Percentiles rank a stretch among this genome's conserved stretches.
Evolutionary conservation across 2,329 filamentous ascomycete genomes (phyloP).

Genomic region (Monosporascus sp.): DNA sequence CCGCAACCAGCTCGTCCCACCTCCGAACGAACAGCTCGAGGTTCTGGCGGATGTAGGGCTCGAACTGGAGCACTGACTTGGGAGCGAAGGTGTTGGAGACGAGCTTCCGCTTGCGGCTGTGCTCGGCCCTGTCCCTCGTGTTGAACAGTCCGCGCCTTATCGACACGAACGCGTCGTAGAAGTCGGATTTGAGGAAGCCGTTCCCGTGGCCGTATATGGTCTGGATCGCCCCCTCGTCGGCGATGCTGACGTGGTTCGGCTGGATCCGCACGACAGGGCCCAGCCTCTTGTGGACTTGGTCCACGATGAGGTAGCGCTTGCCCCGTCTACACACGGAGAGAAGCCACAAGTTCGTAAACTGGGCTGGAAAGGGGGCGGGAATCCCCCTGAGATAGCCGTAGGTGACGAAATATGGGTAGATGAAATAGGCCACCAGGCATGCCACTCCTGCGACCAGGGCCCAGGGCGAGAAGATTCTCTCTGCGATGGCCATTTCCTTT

Average conservation of each 20-base stretch:
- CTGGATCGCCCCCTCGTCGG: slow-evolving; percentile 71
- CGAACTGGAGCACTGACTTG: slow-evolving; percentile 77
- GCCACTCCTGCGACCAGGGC: slow-evolving; percentile 39
- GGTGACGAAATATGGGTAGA: slow-evolving; percentile 56
- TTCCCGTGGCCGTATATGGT: slow-evolving; percentile 76
- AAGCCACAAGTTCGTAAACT: slow-evolving; percentile 78
- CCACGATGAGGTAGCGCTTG: slow-evolving; percentile 57
- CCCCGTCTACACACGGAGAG: slow-evolving; percentile 61
- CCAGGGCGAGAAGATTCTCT: slow-evolving; percentile 41
- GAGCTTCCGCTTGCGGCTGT: slow-evolving; percentile 84
- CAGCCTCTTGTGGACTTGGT: slow-evolving; percentile 67
- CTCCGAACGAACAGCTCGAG: slow-evolving; percentile 67
- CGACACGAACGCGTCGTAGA: slow-evolving; percentile 88
- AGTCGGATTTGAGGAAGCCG: slow-evolving; percentile 72
- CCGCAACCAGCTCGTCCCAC: slow-evolving; percentile 58
- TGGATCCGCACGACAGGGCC: slow-evolving; percentile 79
- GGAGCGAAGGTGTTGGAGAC: slow-evolving; percentile 81
- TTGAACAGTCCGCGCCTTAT: slow-evolving; percentile 86
- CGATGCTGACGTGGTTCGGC: slow-evolving; percentile 77
- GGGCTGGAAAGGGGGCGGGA: slow-evolving; percentile 56
- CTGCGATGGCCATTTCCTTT: slow-evolving; percentile 26
- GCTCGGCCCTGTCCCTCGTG: slow-evolving; percentile 73
- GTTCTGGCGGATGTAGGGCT: slow-evolving; percentile 82
- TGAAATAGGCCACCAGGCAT: slow-evolving; percentile 46
- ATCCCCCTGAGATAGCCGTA: slow-evolving; percentile 44